Evolutionary conservation across 2,329 filamentous ascomycete species (phyloP).

Genomic region (Cercospora sp.): DNA sequence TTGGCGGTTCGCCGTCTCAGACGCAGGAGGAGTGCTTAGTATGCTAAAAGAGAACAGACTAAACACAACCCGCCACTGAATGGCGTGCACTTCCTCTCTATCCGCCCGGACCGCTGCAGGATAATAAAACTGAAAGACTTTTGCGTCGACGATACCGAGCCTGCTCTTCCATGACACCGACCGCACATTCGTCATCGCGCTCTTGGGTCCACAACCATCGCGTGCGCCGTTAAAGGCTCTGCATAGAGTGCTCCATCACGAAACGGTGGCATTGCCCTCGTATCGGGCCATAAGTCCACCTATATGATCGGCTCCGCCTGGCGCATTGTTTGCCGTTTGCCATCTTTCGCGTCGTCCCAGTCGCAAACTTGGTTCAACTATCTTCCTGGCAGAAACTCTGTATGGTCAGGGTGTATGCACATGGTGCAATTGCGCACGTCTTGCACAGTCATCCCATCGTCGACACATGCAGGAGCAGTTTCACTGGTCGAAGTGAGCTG

Average conservation of each 20-base stretch:
- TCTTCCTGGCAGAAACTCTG: background rate
- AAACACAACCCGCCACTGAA: background rate
- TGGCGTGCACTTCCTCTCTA: background rate
- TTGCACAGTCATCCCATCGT: background rate
- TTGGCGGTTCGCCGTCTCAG: constrained; percentile 17
- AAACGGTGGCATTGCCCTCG: background rate
- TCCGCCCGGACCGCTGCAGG: background rate
- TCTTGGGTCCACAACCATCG: background rate
- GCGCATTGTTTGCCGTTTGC: background rate
- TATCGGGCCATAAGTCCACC: background rate
- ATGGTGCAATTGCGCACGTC: background rate
- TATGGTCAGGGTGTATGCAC: background rate
- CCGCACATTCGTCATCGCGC: background rate
- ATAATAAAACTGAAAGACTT: background rate
- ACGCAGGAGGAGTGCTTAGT: constrained; percentile 11
- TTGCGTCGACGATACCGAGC: background rate
- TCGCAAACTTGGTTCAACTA: background rate
- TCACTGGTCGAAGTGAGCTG: background rate
- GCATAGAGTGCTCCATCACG: background rate
- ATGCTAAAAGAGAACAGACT: constrained; percentile 5
- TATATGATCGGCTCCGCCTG: background rate
- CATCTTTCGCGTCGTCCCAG: background rate
- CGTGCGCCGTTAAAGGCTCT: background rate
- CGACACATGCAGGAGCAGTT: background rate
- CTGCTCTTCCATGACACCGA: background rate